Conservation (phyloP, 371 early-diverging fungal genomes). For the Mucor lusitanicus region DNA sequence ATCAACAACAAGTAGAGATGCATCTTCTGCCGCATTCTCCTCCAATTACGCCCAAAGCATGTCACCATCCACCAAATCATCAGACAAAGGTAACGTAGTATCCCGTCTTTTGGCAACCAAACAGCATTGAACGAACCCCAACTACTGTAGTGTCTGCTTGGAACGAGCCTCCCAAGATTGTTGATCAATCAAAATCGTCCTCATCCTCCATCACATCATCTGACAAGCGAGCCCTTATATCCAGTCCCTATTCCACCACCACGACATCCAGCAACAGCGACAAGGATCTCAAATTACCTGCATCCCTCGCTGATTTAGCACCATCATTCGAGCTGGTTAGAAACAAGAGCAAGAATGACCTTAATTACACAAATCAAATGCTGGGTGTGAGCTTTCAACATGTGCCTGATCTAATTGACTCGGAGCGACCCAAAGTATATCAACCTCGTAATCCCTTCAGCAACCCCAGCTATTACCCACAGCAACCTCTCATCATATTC, state of each 20-base stretch:
- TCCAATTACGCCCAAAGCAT: conserved; percentile 16
- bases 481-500: conserved; percentile 78
- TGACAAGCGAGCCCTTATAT: conserved; percentile 2
- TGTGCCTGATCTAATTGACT: conserved; percentile 77
- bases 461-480: conserved; percentile 90
- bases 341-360: conserved; percentile 35
- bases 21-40: conserved; percentile 16
- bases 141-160: conserved; percentile 13
- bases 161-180: conserved; percentile 29
- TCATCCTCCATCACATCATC: conserved; percentile 1
- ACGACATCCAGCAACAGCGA: conserved; percentile 9
- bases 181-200: conserved; percentile 13
- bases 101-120: conserved; percentile 10
- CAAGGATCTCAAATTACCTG: conserved; percentile 60
- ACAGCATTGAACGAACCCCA: neutral
- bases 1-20: conserved; percentile 17
- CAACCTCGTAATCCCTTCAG: conserved; percentile 77
- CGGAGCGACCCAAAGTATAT: conserved; percentile 71
- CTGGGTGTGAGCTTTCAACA: conserved; percentile 76
- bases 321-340: conserved; percentile 76
- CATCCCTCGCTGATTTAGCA: conserved; percentile 78
- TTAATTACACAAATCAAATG: conserved; percentile 63
- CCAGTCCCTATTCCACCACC: conserved; percentile 2
- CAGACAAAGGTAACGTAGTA: conserved; percentile 5
- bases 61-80: conserved; percentile 23